Evolutionary conservation across 1,139 yeast species (phyloP).

Genomic region (Debaryomyces nepalensis): DNA sequence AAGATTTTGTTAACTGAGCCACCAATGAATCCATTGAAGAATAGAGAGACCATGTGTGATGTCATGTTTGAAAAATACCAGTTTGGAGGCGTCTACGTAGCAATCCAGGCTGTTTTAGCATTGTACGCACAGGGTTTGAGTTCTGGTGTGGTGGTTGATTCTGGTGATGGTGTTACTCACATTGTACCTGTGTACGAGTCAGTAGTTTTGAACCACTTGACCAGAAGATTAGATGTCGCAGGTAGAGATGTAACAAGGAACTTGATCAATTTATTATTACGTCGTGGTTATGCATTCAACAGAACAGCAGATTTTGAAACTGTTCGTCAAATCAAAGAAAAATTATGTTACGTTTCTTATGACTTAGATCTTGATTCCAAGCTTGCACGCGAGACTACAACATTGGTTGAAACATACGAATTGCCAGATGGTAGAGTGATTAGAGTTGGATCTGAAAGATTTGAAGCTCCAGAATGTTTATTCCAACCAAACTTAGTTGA

Average conservation of each 20-base stretch:
- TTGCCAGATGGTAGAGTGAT: constrained; percentile 96
- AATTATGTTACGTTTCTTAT: constrained; percentile 91
- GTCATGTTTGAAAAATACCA: constrained; percentile 97
- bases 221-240: constrained; percentile 92
- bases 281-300: constrained; percentile 97
- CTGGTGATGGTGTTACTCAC: constrained; percentile 89
- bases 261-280: constrained; percentile 82
- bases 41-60: constrained; percentile 93
- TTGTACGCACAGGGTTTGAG: constrained; percentile 96
- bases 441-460: constrained; percentile 93
- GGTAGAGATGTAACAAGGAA: constrained; percentile 98
- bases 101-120: constrained; percentile 97
- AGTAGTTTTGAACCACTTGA: constrained; percentile 90
- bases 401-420: constrained; percentile 87
- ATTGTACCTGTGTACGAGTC: constrained; percentile 98
- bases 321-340: constrained; percentile 96
- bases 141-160: constrained; percentile 98
- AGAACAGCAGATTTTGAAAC: constrained; percentile 99
- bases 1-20: constrained; percentile 93
- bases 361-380: constrained; percentile 89
- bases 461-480: constrained; percentile 97
- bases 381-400: constrained; percentile 90
- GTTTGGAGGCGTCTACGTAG: constrained; percentile 96
- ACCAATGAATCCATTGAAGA: constrained; percentile 94
- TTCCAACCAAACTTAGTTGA: constrained; percentile 98